Evolutionary conservation across 768 basidiomycete species (phyloP).

Genomic region (Lyophyllum atratum): DNA sequence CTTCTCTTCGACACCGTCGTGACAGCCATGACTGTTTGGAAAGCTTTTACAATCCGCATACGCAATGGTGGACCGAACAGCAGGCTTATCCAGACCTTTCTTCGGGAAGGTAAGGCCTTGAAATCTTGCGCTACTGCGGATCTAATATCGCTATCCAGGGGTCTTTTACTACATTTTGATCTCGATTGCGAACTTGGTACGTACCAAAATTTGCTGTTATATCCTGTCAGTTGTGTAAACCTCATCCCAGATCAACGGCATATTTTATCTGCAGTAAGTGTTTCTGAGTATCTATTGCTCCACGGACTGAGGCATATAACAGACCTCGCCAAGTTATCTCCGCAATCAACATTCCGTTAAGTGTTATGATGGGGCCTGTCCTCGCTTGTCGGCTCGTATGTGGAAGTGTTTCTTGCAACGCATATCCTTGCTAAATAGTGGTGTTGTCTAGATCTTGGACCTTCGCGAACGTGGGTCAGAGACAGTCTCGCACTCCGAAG

Average conservation of each 20-base stretch:
- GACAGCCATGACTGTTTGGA: conserved; percentile 79
- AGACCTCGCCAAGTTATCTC: conserved; percentile 84
- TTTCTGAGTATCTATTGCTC: neutral
- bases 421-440: conserved; percentile 5
- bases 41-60: conserved; percentile 75
- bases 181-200: conserved; percentile 78
- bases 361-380: conserved; percentile 81
- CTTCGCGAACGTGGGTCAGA: conserved; percentile 81
- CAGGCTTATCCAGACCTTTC: conserved; percentile 79
- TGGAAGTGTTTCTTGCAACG: neutral
- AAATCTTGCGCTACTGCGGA: neutral
- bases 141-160: conserved; percentile 37
- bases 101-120: conserved; percentile 64
- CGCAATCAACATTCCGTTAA: conserved; percentile 81
- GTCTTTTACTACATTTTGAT: conserved; percentile 86
- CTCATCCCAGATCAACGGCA: conserved; percentile 62
- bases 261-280: conserved; percentile 81
- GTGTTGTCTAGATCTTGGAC: conserved; percentile 63
- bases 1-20: conserved; percentile 81
- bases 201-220: conserved; percentile 8
- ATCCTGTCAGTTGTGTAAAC: conserved; percentile 2
- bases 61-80: conserved; percentile 77
- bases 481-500: conserved; percentile 73
- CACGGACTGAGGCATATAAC: neutral
- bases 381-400: conserved; percentile 77